These are phyloP conservation scores for Delphinella strobiligena DNA, from an alignment of 2,329 filamentous ascomycete species.

Conservation along the genomic window DNA sequence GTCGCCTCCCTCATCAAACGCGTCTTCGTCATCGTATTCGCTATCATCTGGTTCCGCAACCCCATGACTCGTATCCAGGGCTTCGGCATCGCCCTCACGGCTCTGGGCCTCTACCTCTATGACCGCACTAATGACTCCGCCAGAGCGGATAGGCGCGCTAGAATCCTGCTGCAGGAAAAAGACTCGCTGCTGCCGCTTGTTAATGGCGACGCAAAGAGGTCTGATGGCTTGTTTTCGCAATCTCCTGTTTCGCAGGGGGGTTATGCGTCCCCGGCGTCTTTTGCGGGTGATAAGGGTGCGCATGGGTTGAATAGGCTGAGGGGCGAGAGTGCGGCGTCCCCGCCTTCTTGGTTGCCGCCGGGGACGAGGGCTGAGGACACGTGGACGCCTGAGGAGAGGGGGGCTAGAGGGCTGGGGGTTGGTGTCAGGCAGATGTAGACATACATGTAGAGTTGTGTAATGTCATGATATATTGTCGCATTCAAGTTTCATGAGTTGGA, in stretches of 20 bases:
- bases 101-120: constrained; percentile 87
- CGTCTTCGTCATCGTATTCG: constrained; percentile 90
- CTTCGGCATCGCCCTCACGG: constrained; percentile 76
- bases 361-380: constrained; percentile 81
- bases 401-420: constrained; percentile 2
- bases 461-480: too few relatives aligned
- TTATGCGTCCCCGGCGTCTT: constrained; percentile 2
- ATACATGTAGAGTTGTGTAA: too few relatives aligned
- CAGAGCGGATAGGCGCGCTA: constrained; percentile 71
- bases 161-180: constrained; percentile 46
- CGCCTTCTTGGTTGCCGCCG: constrained; percentile 52
- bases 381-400: constrained; percentile 40
- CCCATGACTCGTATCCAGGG: constrained; percentile 74
- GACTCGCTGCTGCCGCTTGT: constrained; percentile 52
- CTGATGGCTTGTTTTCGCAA: constrained; percentile 19
- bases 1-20: constrained; percentile 94
- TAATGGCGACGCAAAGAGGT: constrained; percentile 24
- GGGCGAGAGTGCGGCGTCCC: constrained; percentile 8
- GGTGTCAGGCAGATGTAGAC: constrained; percentile 4
- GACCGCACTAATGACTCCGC: constrained; percentile 82
- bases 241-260: not conserved
- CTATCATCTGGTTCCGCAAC: constrained; percentile 92
- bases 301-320: constrained; percentile 13
- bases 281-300: constrained; percentile 13
- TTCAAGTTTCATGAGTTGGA: too few relatives aligned